Percentiles rank a stretch among this genome's conserved stretches.
Evolutionary conservation across 2,329 filamentous ascomycete genomes (phyloP).

Genomic region (Xylariaceae sp.): DNA sequence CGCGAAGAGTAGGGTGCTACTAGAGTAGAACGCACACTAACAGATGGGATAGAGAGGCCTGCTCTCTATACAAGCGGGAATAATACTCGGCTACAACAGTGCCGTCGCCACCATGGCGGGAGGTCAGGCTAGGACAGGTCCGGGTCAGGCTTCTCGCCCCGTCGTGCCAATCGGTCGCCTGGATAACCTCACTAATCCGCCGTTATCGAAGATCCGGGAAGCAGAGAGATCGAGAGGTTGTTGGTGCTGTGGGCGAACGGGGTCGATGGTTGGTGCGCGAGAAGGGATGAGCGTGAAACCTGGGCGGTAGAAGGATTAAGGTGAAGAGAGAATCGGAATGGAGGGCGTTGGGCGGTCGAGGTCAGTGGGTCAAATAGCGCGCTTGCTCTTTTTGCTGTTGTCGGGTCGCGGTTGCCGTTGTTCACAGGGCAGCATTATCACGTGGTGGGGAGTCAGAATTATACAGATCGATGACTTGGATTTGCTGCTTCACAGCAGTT

Average conservation of each 20-base stretch:
- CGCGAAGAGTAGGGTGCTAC: neutral
- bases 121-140: neutral
- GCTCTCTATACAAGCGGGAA: neutral
- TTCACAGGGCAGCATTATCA: neutral
- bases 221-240: neutral
- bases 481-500: too few relatives aligned
- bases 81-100: neutral
- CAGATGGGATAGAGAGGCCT: neutral
- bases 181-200: neutral
- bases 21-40: neutral
- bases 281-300: neutral
- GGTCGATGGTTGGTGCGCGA: neutral
- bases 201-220: neutral
- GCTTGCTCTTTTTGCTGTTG: neutral
- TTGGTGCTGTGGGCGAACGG: neutral
- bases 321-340: neutral
- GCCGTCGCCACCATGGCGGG: constrained; percentile 10
- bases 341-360: neutral
- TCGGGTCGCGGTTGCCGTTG: neutral
- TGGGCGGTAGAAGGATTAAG: neutral
- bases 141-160: neutral
- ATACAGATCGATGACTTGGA: neutral
- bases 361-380: neutral
- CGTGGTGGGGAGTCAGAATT: neutral
- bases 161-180: neutral